Conservation (phyloP, 2,329 filamentous ascomycete species). For the Periconia digitata region DNA sequence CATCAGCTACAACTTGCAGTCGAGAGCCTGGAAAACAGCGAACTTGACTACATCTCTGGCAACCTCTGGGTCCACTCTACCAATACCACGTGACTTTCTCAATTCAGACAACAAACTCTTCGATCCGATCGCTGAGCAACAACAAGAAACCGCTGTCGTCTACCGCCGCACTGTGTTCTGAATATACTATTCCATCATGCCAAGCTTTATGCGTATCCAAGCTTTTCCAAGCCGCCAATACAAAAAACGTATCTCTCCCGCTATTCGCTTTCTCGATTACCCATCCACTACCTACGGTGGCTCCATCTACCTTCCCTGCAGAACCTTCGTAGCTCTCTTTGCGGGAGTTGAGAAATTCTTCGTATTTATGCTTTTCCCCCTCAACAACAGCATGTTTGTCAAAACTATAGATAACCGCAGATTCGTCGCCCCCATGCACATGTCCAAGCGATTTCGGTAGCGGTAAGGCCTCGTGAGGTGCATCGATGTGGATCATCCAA, state of each 20-base stretch:
- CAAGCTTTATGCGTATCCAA: too few relatives aligned
- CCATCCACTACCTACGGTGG: too few relatives aligned
- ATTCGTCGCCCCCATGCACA: background rate
- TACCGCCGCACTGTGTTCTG: too few relatives aligned
- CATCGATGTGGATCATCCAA: conserved; percentile 60
- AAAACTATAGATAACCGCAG: background rate
- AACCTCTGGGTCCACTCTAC: background rate
- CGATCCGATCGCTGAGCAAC: background rate
- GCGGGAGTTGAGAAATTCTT: too few relatives aligned
- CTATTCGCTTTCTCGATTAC: too few relatives aligned
- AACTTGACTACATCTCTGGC: background rate
- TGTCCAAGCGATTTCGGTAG: conserved; percentile 4
- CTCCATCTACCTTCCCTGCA: background rate
- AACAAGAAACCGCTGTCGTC: too few relatives aligned
- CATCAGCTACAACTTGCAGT: too few relatives aligned
- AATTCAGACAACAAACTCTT: background rate
- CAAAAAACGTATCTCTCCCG: too few relatives aligned
- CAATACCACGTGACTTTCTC: background rate
- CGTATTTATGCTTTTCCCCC: background rate
- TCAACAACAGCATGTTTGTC: conserved; percentile 2
- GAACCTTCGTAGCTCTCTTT: too few relatives aligned
- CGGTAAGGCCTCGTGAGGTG: conserved; percentile 27
- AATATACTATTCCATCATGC: too few relatives aligned
- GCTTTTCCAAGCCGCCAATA: too few relatives aligned
- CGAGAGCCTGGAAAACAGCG: too few relatives aligned